These are phyloP conservation scores for Biancaea sappan DNA, from an alignment of 306 rosid species.

Conservation along the genomic window DNA sequence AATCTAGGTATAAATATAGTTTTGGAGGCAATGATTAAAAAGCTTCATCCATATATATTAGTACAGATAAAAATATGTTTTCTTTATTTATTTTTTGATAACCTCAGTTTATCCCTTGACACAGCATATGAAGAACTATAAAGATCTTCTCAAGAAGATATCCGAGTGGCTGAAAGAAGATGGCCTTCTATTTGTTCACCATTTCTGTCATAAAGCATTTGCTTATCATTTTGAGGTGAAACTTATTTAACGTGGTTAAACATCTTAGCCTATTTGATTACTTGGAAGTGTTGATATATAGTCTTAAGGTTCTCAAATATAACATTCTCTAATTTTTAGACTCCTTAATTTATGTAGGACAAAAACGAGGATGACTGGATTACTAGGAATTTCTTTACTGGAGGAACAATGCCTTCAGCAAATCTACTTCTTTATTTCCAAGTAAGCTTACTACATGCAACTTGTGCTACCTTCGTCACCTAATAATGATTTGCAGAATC, in stretches of 20 bases:
- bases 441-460: conserved; percentile 44
- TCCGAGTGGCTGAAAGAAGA: conserved; percentile 87
- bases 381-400: conserved; percentile 80
- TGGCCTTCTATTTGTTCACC: conserved; percentile 70
- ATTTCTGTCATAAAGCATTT: conserved; percentile 83
- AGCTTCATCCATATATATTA: too few relatives aligned
- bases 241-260: neutral
- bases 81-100: neutral
- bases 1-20: too few relatives aligned
- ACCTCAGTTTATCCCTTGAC: conserved; percentile 19
- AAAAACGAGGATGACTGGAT: conserved; percentile 89
- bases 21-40: too few relatives aligned
- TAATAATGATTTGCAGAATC: neutral
- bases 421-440: conserved; percentile 89
- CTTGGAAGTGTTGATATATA: conserved; percentile 16
- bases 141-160: conserved; percentile 85
- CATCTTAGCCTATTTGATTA: conserved; percentile 9
- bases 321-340: neutral
- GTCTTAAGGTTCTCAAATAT: neutral
- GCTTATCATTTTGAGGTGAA: conserved; percentile 95
- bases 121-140: conserved; percentile 97
- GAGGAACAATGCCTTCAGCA: conserved; percentile 97
- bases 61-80: too few relatives aligned
- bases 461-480: conserved; percentile 14
- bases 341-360: conserved; percentile 53